Conservation (phyloP, 441 rosid genomes). For the Populus tomentosa region DNA sequence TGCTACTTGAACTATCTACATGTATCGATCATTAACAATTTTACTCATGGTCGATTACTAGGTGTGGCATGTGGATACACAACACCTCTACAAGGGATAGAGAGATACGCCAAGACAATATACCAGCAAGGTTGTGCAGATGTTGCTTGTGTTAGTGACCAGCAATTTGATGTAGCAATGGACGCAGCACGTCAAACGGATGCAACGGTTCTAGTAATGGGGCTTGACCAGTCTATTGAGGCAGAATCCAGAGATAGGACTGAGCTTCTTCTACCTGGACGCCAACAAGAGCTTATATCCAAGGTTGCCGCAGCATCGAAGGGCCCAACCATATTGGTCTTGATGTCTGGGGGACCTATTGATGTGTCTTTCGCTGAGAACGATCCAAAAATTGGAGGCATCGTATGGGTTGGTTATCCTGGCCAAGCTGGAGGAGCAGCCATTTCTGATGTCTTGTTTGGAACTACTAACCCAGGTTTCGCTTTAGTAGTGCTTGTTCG, state of each 20-base stretch:
- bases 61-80: slow-evolving; percentile 81
- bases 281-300: slow-evolving; percentile 65
- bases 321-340: slow-evolving; percentile 58
- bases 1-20: not conserved
- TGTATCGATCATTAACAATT: not conserved
- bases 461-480: slow-evolving; percentile 63
- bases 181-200: slow-evolving; percentile 60
- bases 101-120: slow-evolving; percentile 49
- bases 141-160: slow-evolving; percentile 53
- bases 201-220: slow-evolving; percentile 79
- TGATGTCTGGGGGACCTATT: slow-evolving; percentile 90
- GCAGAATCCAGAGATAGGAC: slow-evolving; percentile 70
- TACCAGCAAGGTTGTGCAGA: slow-evolving; percentile 60
- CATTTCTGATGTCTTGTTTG: slow-evolving; percentile 72
- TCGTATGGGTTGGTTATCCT: slow-evolving; percentile 92
- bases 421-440: slow-evolving; percentile 32
- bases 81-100: slow-evolving; percentile 67
- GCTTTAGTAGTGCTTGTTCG: not conserved
- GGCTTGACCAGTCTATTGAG: slow-evolving; percentile 82
- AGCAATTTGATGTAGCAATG: slow-evolving; percentile 45
- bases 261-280: slow-evolving; percentile 73
- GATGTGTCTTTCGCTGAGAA: slow-evolving; percentile 64
- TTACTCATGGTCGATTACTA: slow-evolving; percentile 5
- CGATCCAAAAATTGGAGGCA: slow-evolving; percentile 47
- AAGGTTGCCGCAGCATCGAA: slow-evolving; percentile 51